Conservation (phyloP, 345 rosid genomes). For the Salix caprea region DNA sequence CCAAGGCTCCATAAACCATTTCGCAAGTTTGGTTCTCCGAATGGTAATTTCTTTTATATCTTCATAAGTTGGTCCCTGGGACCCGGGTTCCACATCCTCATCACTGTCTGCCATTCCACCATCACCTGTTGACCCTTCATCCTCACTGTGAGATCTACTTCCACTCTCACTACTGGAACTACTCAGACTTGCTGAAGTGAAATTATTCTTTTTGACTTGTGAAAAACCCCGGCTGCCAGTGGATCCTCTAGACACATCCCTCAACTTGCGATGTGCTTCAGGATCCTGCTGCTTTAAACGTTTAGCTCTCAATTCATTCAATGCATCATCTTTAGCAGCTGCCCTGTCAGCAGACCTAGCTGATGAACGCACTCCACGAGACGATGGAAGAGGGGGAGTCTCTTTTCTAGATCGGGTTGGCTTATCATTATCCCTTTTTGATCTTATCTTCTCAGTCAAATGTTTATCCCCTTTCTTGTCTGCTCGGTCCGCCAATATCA, state of each 20-base stretch:
- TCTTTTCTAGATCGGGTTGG: constrained; percentile 55
- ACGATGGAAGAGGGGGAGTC: constrained; percentile 51
- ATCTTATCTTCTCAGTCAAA: constrained; percentile 75
- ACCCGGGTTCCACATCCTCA: constrained; percentile 66
- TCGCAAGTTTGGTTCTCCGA: constrained; percentile 83
- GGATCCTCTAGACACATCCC: constrained; percentile 68
- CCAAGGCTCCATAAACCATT: constrained; percentile 99
- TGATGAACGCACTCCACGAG: constrained; percentile 74
- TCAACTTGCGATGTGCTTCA: constrained; percentile 65
- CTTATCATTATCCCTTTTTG: constrained; percentile 71
- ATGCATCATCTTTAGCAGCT: constrained; percentile 87
- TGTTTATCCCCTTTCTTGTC: constrained; percentile 88
- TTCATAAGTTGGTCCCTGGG: constrained; percentile 60
- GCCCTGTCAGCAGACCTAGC: constrained; percentile 94
- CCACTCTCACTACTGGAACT: constrained; percentile 87
- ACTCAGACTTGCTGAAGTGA: constrained; percentile 58
- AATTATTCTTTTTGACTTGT: constrained; percentile 60
- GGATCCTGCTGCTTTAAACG: constrained; percentile 94
- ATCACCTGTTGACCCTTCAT: constrained; percentile 77
- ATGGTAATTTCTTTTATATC: constrained; percentile 83
- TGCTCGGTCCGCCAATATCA: constrained; percentile 82
- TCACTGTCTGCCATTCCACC: constrained; percentile 92
- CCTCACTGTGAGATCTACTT: constrained; percentile 79
- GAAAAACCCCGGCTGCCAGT: constrained; percentile 59
- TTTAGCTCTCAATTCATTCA: constrained; percentile 86